A percentile compares a stretch with the other conserved stretches of the same genome.
Evolutionary conservation across 805 yeast genomes (phyloP).

Genomic region (Kodamaea hsintzibuensis): DNA sequence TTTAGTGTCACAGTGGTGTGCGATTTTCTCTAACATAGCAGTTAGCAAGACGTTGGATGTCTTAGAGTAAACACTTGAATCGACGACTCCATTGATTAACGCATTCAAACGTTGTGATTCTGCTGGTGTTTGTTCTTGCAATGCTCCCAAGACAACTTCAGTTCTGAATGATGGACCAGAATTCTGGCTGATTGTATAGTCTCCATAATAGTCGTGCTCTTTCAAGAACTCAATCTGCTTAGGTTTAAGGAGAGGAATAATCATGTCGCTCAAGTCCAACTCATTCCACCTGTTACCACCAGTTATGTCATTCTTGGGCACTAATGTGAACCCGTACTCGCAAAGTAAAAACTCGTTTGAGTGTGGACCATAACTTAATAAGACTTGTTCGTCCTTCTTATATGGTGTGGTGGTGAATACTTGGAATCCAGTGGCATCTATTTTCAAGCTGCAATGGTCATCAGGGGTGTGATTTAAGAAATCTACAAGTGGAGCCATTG

Average conservation of each 20-base stretch:
- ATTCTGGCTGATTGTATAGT: constrained; percentile 59
- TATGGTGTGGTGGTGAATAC: constrained; percentile 37
- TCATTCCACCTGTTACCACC: constrained; percentile 63
- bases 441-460: constrained; percentile 53
- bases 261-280: constrained; percentile 56
- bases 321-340: constrained; percentile 81
- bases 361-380: constrained; percentile 85
- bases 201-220: constrained; percentile 62
- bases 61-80: constrained; percentile 39
- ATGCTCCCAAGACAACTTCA: constrained; percentile 68
- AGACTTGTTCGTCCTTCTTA: constrained; percentile 56
- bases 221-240: constrained; percentile 48
- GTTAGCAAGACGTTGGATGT: constrained; percentile 27
- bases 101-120: constrained; percentile 35
- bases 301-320: constrained; percentile 3
- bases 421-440: constrained; percentile 50
- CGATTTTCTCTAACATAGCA: constrained; percentile 32
- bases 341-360: constrained; percentile 76
- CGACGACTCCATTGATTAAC: constrained; percentile 48
- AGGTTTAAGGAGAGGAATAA: constrained; percentile 36
- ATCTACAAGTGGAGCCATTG: constrained; percentile 91
- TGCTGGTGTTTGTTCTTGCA: constrained; percentile 38
- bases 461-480: constrained; percentile 72
- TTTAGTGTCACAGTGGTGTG: constrained; percentile 22
- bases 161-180: constrained; percentile 69